Evolutionary conservation across 768 basidiomycete species (phyloP).

Genomic region (Dentipellis fragilis): DNA sequence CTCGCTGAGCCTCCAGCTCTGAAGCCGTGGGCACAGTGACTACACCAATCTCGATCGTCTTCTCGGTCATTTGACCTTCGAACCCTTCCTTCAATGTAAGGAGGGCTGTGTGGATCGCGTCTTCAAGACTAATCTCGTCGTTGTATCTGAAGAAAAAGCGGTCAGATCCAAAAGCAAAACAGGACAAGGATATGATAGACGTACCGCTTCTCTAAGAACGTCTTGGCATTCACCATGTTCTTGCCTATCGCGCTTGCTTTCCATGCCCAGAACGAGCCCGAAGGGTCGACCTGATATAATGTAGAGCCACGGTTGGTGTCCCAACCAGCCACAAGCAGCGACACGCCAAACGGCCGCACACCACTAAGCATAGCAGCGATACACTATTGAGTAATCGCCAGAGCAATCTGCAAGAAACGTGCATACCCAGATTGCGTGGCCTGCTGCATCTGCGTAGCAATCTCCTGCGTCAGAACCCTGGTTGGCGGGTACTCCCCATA

Average conservation of each 20-base stretch:
- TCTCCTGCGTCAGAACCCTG: constrained; percentile 90
- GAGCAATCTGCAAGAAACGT: constrained; percentile 15
- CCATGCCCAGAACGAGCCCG: constrained; percentile 99
- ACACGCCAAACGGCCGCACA: constrained; percentile 98
- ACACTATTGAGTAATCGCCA: constrained; percentile 3
- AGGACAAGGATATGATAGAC: constrained; percentile 18
- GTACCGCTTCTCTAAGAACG: constrained; percentile 96
- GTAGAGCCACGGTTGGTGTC: constrained; percentile 89
- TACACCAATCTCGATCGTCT: constrained; percentile 98
- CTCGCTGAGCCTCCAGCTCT: constrained; percentile 61
- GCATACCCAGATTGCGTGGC: constrained; percentile 95
- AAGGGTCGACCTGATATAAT: constrained; percentile 99
- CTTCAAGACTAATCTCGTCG: constrained; percentile 97
- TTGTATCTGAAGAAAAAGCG: constrained; percentile 63
- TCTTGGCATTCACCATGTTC: constrained; percentile 99
- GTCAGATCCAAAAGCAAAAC: constrained; percentile 14
- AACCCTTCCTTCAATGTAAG: constrained; percentile 98
- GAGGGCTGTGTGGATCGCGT: constrained; percentile 97
- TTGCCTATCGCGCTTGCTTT: constrained; percentile 99
- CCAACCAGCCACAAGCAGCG: constrained; percentile 94
- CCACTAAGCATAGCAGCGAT: constrained; percentile 46
- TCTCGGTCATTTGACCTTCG: constrained; percentile 99
- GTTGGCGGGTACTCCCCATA: constrained; percentile 98
- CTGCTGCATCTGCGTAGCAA: constrained; percentile 97
- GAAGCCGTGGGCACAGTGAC: constrained; percentile 76